phyloP scores from a whole-genome alignment of 345 rosid species.

The Lepidium didymum region DNA sequence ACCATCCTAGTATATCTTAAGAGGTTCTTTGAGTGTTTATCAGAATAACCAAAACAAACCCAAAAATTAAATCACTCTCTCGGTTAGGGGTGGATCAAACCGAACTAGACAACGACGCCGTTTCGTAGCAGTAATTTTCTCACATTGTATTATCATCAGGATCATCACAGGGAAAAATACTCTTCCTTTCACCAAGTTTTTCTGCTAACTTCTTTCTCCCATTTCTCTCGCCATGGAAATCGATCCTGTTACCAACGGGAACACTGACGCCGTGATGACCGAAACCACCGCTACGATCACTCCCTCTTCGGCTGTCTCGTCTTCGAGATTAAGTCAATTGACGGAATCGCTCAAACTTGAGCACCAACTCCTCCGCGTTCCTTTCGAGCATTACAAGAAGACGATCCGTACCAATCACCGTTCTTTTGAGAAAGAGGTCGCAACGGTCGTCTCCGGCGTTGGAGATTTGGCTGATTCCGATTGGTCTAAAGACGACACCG shows the following conservation, averaged over 20 bases:
- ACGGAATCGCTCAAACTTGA: constrained; percentile 82
- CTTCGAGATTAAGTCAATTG: constrained; percentile 52
- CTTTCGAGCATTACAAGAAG: constrained; percentile 95
- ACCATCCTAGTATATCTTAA: too few relatives aligned
- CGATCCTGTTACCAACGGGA: constrained; percentile 43
- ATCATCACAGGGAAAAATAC: constrained; percentile 5
- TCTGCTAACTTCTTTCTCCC: neutral
- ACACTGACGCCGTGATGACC: constrained; percentile 24
- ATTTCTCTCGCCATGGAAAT: constrained; percentile 34
- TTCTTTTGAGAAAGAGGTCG: constrained; percentile 67
- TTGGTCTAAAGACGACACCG: constrained; percentile 58
- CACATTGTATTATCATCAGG: neutral
- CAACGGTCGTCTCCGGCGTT: constrained; percentile 59
- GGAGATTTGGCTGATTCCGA: constrained; percentile 51
- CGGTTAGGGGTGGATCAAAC: neutral
- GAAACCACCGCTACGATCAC: constrained; percentile 24
- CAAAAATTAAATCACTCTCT: neutral
- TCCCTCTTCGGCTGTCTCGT: constrained; percentile 26
- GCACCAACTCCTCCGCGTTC: constrained; percentile 89
- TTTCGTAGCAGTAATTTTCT: neutral
- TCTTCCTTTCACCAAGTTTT: neutral
- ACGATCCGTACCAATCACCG: constrained; percentile 88
- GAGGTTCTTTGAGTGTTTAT: too few relatives aligned
- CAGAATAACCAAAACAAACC: too few relatives aligned
- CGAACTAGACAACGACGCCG: neutral